These are phyloP conservation scores for Dionaea muscipula DNA, from an alignment of 179 eudicot species.

Conservation along the genomic window DNA sequence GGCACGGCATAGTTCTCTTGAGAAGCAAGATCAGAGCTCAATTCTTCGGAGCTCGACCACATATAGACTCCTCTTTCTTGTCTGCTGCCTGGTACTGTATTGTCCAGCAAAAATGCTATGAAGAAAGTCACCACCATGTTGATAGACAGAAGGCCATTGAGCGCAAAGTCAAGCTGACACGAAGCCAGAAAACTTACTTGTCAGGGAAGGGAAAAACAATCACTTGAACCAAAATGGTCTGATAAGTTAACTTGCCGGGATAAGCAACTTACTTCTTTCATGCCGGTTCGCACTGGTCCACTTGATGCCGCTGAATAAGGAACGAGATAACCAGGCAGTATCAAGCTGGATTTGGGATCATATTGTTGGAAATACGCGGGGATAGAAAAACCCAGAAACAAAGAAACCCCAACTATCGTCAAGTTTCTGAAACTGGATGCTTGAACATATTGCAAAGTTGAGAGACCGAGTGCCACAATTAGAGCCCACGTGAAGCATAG, in stretches of 20 bases:
- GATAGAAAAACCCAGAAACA: conserved; percentile 77
- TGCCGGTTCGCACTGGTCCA: conserved; percentile 67
- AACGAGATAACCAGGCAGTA: conserved; percentile 68
- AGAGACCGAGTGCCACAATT: conserved; percentile 68
- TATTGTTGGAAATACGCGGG: conserved; percentile 89
- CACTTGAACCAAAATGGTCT: background rate
- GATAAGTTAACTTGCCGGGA: background rate
- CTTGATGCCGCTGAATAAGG: conserved; percentile 75
- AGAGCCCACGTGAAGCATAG: conserved; percentile 88
- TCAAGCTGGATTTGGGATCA: conserved; percentile 42
- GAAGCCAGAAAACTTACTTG: conserved; percentile 10
- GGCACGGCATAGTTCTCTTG: conserved; percentile 51
- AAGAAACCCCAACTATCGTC: conserved; percentile 74
- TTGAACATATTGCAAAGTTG: conserved; percentile 54
- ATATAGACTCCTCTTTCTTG: conserved; percentile 68
- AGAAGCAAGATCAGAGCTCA: conserved; percentile 37
- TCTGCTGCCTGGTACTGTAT: conserved; percentile 72
- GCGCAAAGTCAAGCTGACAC: conserved; percentile 69
- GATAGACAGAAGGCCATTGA: conserved; percentile 70
- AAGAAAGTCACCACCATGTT: conserved; percentile 81
- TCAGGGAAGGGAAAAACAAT: conserved; percentile 4
- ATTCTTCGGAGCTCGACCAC: conserved; percentile 65
- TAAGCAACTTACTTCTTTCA: conserved; percentile 37
- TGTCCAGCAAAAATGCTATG: conserved; percentile 74
- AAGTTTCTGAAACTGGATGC: conserved; percentile 70